A percentile compares a stretch with the other conserved stretches of the same genome.
Evolutionary conservation across 805 yeast genomes (phyloP).

Genomic region (Barnettozyma populi): DNA sequence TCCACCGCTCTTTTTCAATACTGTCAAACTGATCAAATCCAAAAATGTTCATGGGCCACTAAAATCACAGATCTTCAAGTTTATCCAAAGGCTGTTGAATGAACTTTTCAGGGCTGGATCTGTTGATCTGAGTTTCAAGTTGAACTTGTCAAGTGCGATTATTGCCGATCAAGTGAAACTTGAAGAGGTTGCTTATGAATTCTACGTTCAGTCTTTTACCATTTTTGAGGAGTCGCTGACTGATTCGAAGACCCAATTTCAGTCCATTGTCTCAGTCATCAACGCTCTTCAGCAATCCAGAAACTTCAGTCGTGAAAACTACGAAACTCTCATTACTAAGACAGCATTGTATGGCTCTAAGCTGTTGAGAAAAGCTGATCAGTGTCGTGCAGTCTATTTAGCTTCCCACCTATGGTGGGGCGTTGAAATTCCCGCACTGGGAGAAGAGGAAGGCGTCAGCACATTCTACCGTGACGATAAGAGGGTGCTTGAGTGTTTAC

Average conservation of each 20-base stretch:
- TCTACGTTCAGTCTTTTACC: slow-evolving; percentile 81
- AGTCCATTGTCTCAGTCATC: slow-evolving; percentile 44
- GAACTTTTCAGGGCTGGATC: slow-evolving; percentile 44
- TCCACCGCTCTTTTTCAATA: slow-evolving; percentile 65
- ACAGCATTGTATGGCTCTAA: slow-evolving; percentile 85
- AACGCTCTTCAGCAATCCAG: slow-evolving; percentile 48
- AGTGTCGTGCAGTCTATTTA: slow-evolving; percentile 82
- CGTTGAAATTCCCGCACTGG: slow-evolving; percentile 49
- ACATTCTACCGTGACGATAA: slow-evolving; percentile 47
- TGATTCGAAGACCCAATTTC: slow-evolving; percentile 49
- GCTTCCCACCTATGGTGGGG: slow-evolving; percentile 97
- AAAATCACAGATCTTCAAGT: slow-evolving; percentile 52
- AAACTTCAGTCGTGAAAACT: slow-evolving; percentile 56
- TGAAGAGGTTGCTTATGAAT: slow-evolving; percentile 77
- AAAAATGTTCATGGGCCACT: slow-evolving; percentile 23
- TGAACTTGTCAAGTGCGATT: slow-evolving; percentile 62
- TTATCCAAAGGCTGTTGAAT: slow-evolving; percentile 60
- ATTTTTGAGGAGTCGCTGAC: slow-evolving; percentile 66
- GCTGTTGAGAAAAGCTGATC: slow-evolving; percentile 86
- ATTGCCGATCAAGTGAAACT: slow-evolving; percentile 73
- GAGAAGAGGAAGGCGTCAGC: slow-evolving; percentile 40
- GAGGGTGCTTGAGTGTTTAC: slow-evolving; percentile 86
- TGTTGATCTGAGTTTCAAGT: slow-evolving; percentile 33
- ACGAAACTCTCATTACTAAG: slow-evolving; percentile 77
- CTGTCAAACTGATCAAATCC: slow-evolving; percentile 51